Evolutionary conservation across 306 rosid genomes (phyloP), one percentile per base, ranked within the genome.

Genomic region (Luffa aegyptiaca): DNA sequence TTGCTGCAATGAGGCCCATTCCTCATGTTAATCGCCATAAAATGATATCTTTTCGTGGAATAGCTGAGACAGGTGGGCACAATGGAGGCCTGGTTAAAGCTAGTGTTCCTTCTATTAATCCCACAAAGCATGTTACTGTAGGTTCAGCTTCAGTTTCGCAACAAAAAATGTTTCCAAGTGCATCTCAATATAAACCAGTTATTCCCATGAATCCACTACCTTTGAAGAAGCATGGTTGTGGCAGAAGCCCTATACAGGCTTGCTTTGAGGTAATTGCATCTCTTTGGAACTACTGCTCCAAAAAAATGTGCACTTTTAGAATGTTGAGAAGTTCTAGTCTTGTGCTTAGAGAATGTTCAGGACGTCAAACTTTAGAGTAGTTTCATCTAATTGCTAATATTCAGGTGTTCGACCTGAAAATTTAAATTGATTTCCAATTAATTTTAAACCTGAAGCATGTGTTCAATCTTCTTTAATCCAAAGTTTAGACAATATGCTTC

Each of bases 1-100:
- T 93, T 65, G 94, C 97, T 61, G 94, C 99, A 73, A 89, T 95
- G 97, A 89, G 96, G 90, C 99, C 97, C 63, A 93, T 95, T 83
- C 99, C 99, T 84, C 97, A 88, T 82, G 86, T 87, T 81, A 90
- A 84, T 69, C 92, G 93, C 81, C 97, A 88, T 66, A 93, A 89
- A 80, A 87, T 91, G 97, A 82, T 89, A 59, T 95, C 92, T 51
- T 95, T 95, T 84, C 82, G 93, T 85, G 86, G 97, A 79, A 84
- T 90, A 80, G 82, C 90, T 69, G 93, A 89, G 87, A 83, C 83
- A 53, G 80, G 87, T 81, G 92, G 92, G 63, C 88, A 84, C 42
- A 92, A 90, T 83, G 97, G 96, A 46, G 77, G 89, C 82, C 97
- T 85, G 66, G 82, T 86, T 77, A 96, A 95, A 84, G 84, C 87